Conservation (phyloP, 257 asterid species). For the Marsdenia floribunda region DNA sequence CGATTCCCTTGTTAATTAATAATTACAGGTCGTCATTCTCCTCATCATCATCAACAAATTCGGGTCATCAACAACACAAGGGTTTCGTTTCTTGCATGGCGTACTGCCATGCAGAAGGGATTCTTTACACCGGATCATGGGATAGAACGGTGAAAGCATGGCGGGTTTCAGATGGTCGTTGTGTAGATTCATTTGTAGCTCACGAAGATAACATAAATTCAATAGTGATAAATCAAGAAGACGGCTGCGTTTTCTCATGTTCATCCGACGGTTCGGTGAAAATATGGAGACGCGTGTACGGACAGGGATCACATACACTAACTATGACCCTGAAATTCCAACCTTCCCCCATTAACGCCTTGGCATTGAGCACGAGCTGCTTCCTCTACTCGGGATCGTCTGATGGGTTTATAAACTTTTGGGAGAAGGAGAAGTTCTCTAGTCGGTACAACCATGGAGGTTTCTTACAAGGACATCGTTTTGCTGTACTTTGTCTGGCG, state of each 20-base stretch:
- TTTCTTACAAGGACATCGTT: constrained; percentile 74
- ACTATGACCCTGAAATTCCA: constrained; percentile 76
- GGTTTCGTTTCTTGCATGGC: constrained; percentile 81
- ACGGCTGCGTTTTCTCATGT: constrained; percentile 71
- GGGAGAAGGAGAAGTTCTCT: constrained; percentile 81
- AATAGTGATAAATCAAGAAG: constrained; percentile 55
- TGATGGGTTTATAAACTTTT: constrained; percentile 79
- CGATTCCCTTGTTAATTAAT: constrained; percentile 24
- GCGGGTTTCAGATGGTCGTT: constrained; percentile 52
- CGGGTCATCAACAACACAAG: constrained; percentile 27
- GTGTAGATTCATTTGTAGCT: constrained; percentile 63
- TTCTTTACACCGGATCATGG: constrained; percentile 75
- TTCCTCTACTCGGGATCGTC: constrained; percentile 88
- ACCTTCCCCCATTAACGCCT: constrained; percentile 63
- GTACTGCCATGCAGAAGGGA: constrained; percentile 73
- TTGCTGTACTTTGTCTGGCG: constrained; percentile 61
- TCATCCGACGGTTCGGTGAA: constrained; percentile 80
- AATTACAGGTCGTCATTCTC: neutral
- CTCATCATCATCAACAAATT: no score
- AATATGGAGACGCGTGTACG: constrained; percentile 75
- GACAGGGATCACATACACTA: constrained; percentile 70
- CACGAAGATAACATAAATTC: constrained; percentile 69
- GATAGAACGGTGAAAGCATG: constrained; percentile 61
- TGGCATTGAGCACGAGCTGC: constrained; percentile 46
- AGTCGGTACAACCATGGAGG: constrained; percentile 86